Base-by-base conservation (phyloP, 371 early-diverging fungal genomes). In the Rhizopus sp. region DNA sequence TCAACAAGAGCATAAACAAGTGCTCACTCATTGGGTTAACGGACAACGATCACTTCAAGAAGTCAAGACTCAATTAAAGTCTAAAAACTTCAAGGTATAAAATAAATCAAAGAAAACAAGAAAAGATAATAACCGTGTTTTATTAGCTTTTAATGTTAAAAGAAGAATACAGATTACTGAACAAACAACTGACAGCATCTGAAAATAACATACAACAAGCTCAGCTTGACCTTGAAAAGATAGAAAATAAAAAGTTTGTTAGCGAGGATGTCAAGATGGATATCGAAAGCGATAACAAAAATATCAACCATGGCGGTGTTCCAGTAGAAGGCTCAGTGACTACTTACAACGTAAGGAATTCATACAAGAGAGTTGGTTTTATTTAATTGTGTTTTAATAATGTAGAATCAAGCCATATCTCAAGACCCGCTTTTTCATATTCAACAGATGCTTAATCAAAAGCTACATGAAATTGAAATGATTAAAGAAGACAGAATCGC, bases 401-500 rank as follows among this genome's bases (percentile, higher is more conserved):
- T 23, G 23, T 23, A 35, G 54, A 46, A 23, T 4, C 42, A 53
- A 15, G 37, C 12, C n/a, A 17, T 37, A 4, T 45, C 55, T 13
- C 50, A 69, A 29, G 60, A 68, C n/a, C 68, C 68, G 30, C 16
- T 64, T 1, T 51, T 63, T 34, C 64, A 53, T 31, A 52, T 56
- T 0, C 69, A 73, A 23, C 69, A 69, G 35, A 30, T 59, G 7
- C 44, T 73, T 8, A 66, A 63, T 38, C 66, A 70, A 45, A 67
- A 60, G 17, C 29, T 73, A 38, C 65, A 58, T 33, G 77, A 73
- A 45, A 70, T 73, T 10, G 74, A 77, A 55, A 39, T 53, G 30
- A 67, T 77, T 34, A 77, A 73, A 56, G 74, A 77, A 37, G 67
- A 72, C 15, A 69, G 77, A 1, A 71, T 73, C 37, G 63, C 47